Evolutionary conservation across 202 grass and related monocot genomes (phyloP).

Genomic region (Eragrostis tef): DNA sequence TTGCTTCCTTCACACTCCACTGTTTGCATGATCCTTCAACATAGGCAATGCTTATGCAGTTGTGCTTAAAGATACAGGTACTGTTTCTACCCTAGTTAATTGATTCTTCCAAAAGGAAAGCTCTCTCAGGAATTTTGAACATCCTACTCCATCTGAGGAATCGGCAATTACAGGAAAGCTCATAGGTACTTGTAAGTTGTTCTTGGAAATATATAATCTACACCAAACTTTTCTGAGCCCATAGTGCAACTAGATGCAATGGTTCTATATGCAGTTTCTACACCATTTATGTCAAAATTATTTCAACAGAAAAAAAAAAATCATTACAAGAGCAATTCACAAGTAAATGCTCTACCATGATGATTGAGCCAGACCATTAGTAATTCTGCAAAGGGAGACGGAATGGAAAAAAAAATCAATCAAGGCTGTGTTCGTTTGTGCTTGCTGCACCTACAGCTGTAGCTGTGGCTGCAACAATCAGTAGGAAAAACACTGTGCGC

Average conservation of each 20-base stretch:
- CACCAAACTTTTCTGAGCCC: background rate
- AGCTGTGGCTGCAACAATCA: too few species aligned
- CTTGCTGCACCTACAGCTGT: too few species aligned
- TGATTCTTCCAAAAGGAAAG: background rate
- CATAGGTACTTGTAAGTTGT: background rate
- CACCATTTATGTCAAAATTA: slow-evolving; percentile 27
- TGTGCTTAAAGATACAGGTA: slow-evolving; percentile 24
- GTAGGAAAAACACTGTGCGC: too few species aligned
- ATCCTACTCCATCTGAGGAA: slow-evolving; percentile 8
- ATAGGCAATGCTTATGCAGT: background rate
- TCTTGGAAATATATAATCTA: background rate
- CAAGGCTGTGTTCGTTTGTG: too few species aligned
- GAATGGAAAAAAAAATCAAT: slow-evolving; percentile 42
- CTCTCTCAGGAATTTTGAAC: background rate
- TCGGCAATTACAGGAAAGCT: background rate
- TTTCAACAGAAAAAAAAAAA: slow-evolving; percentile 7
- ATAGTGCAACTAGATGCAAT: slow-evolving; percentile 9
- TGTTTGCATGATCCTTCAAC: slow-evolving; percentile 30
- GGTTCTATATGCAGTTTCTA: slow-evolving; percentile 2
- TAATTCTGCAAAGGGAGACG: slow-evolving; percentile 65
- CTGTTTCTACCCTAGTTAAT: background rate
- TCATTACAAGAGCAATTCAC: slow-evolving; percentile 55
- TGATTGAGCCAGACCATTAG: slow-evolving; percentile 72
- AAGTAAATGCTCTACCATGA: slow-evolving; percentile 86
- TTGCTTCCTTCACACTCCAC: background rate